Percentiles rank a stretch among this genome's conserved stretches.
phyloP scores from a whole-genome alignment of 495 filamentous ascomycete genomes.

The Podospora tetraspora region DNA sequence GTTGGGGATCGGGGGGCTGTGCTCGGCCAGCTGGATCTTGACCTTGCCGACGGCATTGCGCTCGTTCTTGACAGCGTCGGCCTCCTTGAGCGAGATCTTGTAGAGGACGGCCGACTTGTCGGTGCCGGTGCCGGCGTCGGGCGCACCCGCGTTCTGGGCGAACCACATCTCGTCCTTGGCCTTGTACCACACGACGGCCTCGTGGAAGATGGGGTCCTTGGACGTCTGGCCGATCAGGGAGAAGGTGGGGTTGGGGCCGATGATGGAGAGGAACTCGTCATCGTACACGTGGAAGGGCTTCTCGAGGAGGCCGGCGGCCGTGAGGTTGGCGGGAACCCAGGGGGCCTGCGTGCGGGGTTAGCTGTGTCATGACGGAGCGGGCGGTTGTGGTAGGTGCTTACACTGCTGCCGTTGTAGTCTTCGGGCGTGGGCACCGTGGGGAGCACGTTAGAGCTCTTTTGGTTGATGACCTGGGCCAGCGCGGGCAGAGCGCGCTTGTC shows the following conservation, averaged over 20 bases:
- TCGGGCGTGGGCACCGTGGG: conserved; percentile 11
- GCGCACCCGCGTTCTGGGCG: conserved; percentile 45
- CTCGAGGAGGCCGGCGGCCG: conserved; percentile 25
- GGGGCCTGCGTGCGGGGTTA: conserved; percentile 6
- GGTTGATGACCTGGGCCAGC: conserved; percentile 41
- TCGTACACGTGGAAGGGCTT: conserved; percentile 46
- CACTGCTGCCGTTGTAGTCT: conserved; percentile 19
- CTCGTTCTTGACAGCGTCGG: conserved; percentile 17
- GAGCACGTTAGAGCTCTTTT: conserved; percentile 39
- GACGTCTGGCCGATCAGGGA: conserved; percentile 38
- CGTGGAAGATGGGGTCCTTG: conserved; percentile 45
- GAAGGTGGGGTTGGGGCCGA: conserved; percentile 40
- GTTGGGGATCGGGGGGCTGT: conserved; percentile 40
- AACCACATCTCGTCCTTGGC: conserved; percentile 49
- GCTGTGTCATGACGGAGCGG: conserved; percentile 20
- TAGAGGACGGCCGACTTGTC: conserved; percentile 47
- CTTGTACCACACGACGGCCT: conserved; percentile 48
- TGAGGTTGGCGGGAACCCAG: conserved; percentile 27
- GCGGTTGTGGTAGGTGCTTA: conserved; percentile 17
- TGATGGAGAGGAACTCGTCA: conserved; percentile 39
- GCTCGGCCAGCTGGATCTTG: conserved; percentile 24
- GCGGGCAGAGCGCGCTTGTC: conserved; percentile 22
- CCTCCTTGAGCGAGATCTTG: conserved; percentile 43
- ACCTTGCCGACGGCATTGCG: conserved; percentile 19
- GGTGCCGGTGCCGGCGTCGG: conserved; percentile 43